phyloP scores from a whole-genome alignment of 2,329 filamentous ascomycete genomes.

The Mycosphaerelloides madeirae region DNA sequence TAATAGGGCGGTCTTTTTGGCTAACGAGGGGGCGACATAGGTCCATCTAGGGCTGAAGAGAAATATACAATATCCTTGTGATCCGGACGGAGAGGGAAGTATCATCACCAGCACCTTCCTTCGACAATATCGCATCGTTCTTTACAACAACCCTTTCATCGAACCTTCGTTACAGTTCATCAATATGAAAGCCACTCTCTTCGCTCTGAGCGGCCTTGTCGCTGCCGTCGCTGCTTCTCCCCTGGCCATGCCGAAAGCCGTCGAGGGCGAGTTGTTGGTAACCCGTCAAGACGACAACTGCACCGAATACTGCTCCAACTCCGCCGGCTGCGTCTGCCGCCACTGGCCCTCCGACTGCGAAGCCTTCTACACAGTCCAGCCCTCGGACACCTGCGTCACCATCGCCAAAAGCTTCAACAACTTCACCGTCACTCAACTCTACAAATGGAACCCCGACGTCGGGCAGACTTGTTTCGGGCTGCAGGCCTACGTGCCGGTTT shows the following conservation, averaged over 20 bases:
- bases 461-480: conserved; percentile 29
- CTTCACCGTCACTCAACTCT: conserved; percentile 34
- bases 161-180: neutral
- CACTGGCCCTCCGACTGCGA: conserved; percentile 22
- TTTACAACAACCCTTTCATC: neutral
- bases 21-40: neutral
- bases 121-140: neutral
- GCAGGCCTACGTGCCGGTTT: conserved; percentile 32
- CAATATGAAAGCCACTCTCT: conserved; percentile 18
- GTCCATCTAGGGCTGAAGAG: no score
- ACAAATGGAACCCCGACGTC: conserved; percentile 33
- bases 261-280: conserved; percentile 7
- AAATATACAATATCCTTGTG: neutral
- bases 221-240: conserved; percentile 14
- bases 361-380: conserved; percentile 27
- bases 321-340: conserved; percentile 20
- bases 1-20: neutral
- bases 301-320: conserved; percentile 19
- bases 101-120: neutral
- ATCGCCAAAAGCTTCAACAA: conserved; percentile 31
- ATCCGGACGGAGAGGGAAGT: neutral
- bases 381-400: conserved; percentile 30
- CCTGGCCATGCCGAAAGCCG: conserved; percentile 13
- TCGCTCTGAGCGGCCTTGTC: conserved; percentile 15
- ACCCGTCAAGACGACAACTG: conserved; percentile 17